phyloP scores from a whole-genome alignment of 2,329 filamentous ascomycete genomes.

The Basipetospora sp. region DNA sequence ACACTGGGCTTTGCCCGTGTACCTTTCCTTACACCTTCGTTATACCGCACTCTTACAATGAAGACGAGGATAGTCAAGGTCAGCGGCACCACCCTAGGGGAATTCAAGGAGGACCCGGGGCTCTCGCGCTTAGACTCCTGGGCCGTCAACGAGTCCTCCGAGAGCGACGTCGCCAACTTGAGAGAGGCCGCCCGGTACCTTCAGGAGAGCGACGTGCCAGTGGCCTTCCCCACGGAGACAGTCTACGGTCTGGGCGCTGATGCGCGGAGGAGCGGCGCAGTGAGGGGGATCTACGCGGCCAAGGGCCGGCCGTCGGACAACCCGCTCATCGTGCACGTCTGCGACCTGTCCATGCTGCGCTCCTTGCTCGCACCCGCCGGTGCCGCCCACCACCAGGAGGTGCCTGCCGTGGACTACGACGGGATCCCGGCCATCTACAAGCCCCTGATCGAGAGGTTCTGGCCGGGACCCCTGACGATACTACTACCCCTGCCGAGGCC shows the following conservation, averaged over 20 bases:
- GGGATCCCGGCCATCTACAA: conserved; percentile 64
- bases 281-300: conserved; percentile 79
- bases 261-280: conserved; percentile 69
- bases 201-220: conserved; percentile 52
- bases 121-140: conserved; percentile 26
- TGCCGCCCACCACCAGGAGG: conserved; percentile 9
- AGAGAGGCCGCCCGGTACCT: conserved; percentile 52
- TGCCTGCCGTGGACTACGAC: conserved; percentile 19
- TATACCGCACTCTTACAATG: conserved; percentile 15
- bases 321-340: conserved; percentile 83
- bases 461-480: conserved; percentile 89
- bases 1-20: conserved; percentile 3
- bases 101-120: conserved; percentile 17
- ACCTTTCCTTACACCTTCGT: not conserved
- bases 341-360: conserved; percentile 63
- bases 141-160: conserved; percentile 21
- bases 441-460: conserved; percentile 67
- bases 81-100: conserved; percentile 18
- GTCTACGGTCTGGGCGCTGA: conserved; percentile 96
- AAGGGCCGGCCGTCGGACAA: conserved; percentile 90
- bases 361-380: conserved; percentile 32
- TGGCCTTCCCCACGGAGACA: conserved; percentile 94
- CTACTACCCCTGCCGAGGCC: conserved; percentile 61
- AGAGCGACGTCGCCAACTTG: conserved; percentile 28
- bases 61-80: conserved; percentile 26